phyloP scores from a whole-genome alignment of 345 rosid genomes.

The Lepidium didymum region DNA sequence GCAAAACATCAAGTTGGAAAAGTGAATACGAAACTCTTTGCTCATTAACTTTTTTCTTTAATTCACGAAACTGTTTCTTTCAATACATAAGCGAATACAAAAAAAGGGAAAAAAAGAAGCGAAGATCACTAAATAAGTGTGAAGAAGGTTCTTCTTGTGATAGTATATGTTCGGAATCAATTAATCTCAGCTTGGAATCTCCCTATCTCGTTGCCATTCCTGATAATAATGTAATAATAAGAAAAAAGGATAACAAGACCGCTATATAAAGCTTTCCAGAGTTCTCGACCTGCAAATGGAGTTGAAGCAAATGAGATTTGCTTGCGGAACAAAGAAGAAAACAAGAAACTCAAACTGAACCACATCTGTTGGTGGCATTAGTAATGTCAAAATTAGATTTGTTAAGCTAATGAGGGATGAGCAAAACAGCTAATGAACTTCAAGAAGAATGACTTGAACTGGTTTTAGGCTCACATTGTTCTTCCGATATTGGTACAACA shows the following conservation, averaged over 20 bases:
- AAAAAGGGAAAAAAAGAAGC: not conserved
- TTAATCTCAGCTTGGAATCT: not conserved
- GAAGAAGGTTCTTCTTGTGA: not conserved
- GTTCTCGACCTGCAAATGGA: slow-evolving; percentile 1
- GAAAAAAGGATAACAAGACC: not conserved
- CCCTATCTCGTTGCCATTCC: not conserved
- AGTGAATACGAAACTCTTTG: no score
- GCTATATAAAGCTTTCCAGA: not conserved
- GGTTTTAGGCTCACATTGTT: not conserved
- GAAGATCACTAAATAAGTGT: not conserved
- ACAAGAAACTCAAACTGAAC: not conserved
- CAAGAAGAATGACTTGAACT: not conserved
- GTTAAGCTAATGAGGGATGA: not conserved
- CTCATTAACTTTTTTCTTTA: not conserved
- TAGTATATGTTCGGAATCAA: not conserved
- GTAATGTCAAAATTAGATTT: not conserved
- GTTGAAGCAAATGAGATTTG: not conserved
- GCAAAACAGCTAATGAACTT: not conserved
- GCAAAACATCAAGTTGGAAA: no score
- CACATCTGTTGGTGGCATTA: not conserved
- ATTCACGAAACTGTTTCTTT: not conserved
- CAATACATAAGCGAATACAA: not conserved
- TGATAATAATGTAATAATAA: not conserved
- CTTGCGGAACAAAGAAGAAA: not conserved
- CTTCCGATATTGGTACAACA: not conserved